A percentile compares a stretch with the other conserved stretches of the same genome.
Conservation (phyloP, 75 land plant genomes). For the Selaginella tamariscina region DNA sequence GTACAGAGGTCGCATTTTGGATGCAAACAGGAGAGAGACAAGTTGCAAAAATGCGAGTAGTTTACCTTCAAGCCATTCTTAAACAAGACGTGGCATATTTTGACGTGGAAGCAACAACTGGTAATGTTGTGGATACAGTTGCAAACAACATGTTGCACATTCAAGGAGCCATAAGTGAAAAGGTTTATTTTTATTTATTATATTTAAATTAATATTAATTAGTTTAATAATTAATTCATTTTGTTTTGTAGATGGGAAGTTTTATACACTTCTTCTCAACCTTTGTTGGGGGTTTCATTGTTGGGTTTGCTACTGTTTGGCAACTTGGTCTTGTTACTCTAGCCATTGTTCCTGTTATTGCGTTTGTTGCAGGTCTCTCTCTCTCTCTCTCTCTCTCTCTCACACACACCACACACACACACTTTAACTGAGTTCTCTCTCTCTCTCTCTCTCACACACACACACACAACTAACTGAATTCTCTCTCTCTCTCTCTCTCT, state of each 20-base stretch:
- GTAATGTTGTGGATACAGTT: background rate
- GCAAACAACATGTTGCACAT: background rate
- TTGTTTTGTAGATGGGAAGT: background rate
- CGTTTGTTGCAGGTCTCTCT: background rate
- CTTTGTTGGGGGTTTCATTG: slow-evolving; percentile 9
- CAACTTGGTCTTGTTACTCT: slow-evolving; percentile 5
- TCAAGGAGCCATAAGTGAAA: slow-evolving; percentile 5
- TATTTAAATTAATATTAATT: background rate
- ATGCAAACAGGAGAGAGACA: slow-evolving; percentile 9
- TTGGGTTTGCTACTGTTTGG: slow-evolving; percentile 4
- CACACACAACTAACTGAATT: too few species aligned
- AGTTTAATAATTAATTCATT: background rate
- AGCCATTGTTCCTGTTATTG: slow-evolving; percentile 11
- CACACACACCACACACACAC: too few species aligned
- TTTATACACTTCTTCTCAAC: background rate
- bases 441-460: too few species aligned
- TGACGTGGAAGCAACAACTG: background rate
- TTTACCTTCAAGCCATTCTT: slow-evolving; percentile 5
- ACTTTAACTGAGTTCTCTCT: too few species aligned
- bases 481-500: too few species aligned
- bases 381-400: too few species aligned
- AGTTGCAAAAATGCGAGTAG: background rate
- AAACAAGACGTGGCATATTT: slow-evolving; percentile 3
- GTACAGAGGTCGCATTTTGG: slow-evolving; percentile 5
- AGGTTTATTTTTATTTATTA: background rate